Evolutionary conservation across 2,329 filamentous ascomycete species (phyloP).

Genomic region (Graphiopsis chlorocephala): DNA sequence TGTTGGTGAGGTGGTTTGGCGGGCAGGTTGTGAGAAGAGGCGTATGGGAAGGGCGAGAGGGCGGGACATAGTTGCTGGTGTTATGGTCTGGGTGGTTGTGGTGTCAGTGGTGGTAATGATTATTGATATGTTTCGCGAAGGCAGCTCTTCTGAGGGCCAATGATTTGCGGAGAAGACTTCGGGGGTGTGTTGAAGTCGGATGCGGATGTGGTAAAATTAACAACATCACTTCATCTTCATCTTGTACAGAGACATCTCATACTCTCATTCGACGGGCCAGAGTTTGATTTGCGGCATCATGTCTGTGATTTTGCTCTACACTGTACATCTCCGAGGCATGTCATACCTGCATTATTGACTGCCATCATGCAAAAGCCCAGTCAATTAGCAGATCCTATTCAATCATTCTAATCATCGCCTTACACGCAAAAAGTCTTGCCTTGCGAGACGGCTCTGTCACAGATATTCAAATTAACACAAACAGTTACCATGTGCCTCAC

Average conservation of each 20-base stretch:
- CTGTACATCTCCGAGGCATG: background rate
- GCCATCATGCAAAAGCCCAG: background rate
- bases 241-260: background rate
- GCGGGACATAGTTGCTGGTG: background rate
- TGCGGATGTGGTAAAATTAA: background rate
- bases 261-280: background rate
- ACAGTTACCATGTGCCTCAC: background rate
- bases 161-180: constrained; percentile 14
- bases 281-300: background rate
- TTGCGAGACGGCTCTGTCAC: background rate
- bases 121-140: background rate
- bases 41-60: constrained; percentile 12
- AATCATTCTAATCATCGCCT: background rate
- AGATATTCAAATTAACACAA: background rate
- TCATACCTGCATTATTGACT: background rate
- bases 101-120: background rate
- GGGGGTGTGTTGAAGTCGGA: background rate
- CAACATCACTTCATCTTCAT: background rate
- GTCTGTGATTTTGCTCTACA: background rate
- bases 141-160: background rate
- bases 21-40: constrained; percentile 8
- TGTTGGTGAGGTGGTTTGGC: constrained; percentile 7
- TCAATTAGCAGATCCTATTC: background rate
- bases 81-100: background rate
- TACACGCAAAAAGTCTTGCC: background rate